A percentile compares a stretch with the other conserved stretches of the same genome.
phyloP scores from a whole-genome alignment of 1,284 basidiomycete genomes.

The Austroboletus niveus region DNA sequence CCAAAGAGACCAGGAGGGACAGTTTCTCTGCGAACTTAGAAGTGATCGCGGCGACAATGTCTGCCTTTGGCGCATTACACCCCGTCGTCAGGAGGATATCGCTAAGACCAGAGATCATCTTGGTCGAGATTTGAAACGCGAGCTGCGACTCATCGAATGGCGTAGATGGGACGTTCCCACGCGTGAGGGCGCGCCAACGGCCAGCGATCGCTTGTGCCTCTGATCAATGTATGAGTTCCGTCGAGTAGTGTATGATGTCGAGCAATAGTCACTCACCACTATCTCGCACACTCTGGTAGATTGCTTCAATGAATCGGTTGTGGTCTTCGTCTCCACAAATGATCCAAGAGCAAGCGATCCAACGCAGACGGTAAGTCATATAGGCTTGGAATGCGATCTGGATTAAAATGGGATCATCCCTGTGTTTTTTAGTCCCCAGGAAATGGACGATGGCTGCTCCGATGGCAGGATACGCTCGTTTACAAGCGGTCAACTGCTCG shows the following conservation, averaged over 20 bases:
- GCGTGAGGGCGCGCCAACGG: slow-evolving; percentile 33
- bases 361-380: slow-evolving; percentile 26
- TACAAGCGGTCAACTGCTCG: slow-evolving; percentile 27
- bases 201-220: slow-evolving; percentile 34
- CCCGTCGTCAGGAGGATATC: slow-evolving; percentile 33
- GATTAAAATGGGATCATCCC: slow-evolving; percentile 33
- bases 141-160: slow-evolving; percentile 24
- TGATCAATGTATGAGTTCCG: slow-evolving; percentile 5
- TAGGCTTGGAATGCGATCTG: slow-evolving; percentile 36
- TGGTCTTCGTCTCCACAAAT: slow-evolving; percentile 27
- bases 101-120: slow-evolving; percentile 23
- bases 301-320: slow-evolving; percentile 25
- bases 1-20: slow-evolving; percentile 22
- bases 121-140: slow-evolving; percentile 20
- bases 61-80: slow-evolving; percentile 16
- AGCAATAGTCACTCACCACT: slow-evolving; percentile 15
- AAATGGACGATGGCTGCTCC: slow-evolving; percentile 27
- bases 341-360: slow-evolving; percentile 30
- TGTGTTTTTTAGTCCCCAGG: slow-evolving; percentile 28
- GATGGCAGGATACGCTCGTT: slow-evolving; percentile 19
- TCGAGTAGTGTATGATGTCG: too few relatives aligned
- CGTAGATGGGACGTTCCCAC: slow-evolving; percentile 25
- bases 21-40: slow-evolving; percentile 33
- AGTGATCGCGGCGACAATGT: slow-evolving; percentile 21
- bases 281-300: slow-evolving; percentile 27